Conservation (phyloP, 257 asterid species). For the Primulina eburnea region DNA sequence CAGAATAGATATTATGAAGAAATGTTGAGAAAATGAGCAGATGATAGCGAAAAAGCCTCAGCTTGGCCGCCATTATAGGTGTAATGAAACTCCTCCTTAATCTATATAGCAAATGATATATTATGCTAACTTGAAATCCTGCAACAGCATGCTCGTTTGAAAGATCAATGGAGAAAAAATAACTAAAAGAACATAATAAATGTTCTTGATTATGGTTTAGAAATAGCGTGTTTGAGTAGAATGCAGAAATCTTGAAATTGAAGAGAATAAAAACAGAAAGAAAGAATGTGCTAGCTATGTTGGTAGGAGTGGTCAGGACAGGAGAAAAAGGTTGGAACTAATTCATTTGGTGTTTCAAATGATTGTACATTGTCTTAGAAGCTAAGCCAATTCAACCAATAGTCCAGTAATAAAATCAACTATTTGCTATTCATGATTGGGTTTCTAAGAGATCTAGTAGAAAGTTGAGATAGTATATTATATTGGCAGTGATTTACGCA, state of each 20-base stretch:
- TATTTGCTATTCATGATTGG: too few relatives aligned
- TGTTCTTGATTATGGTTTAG: background rate
- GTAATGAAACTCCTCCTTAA: slow-evolving; percentile 10
- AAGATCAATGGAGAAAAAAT: slow-evolving; percentile 18
- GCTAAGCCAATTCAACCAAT: slow-evolving; percentile 28
- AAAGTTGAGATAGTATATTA: too few relatives aligned
- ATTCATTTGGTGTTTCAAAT: slow-evolving; percentile 20
- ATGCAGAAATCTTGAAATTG: background rate
- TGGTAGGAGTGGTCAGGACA: slow-evolving; percentile 5
- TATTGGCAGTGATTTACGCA: too few relatives aligned
- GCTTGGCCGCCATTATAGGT: slow-evolving; percentile 36
- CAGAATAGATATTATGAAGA: slow-evolving; percentile 14
- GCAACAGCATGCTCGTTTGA: background rate
- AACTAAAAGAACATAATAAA: background rate
- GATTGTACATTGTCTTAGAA: slow-evolving; percentile 35
- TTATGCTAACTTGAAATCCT: background rate
- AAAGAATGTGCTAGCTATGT: background rate
- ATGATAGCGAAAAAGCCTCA: slow-evolving; percentile 31
- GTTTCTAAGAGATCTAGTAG: too few relatives aligned
- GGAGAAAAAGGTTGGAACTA: slow-evolving; percentile 3
- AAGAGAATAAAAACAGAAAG: background rate
- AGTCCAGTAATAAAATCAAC: background rate
- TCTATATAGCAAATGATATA: background rate
- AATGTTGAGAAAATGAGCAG: slow-evolving; percentile 26
- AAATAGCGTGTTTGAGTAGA: background rate